phyloP scores from a whole-genome alignment of 2,329 filamentous ascomycete genomes.

The Orbilia oligospora region DNA sequence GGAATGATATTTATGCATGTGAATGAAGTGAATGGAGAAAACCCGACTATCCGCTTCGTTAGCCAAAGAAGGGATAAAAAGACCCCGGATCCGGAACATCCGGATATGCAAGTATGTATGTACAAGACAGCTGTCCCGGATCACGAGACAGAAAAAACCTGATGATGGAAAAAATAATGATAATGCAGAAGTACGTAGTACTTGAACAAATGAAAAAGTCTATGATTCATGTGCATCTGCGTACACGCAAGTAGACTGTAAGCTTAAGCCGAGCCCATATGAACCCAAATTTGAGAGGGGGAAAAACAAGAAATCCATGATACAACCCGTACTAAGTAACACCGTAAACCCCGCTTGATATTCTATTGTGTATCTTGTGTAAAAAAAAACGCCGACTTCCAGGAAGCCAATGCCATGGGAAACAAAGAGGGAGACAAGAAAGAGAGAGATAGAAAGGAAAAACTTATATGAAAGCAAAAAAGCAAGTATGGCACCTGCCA shows the following conservation, averaged over 20 bases:
- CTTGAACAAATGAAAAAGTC: conserved; percentile 11
- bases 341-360: conserved; percentile 16
- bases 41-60: not conserved
- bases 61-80: not conserved
- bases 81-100: conserved; percentile 6
- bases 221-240: conserved; percentile 6
- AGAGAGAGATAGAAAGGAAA: not conserved
- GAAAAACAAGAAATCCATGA: conserved; percentile 3
- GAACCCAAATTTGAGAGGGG: conserved; percentile 1
- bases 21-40: not conserved
- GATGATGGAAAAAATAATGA: not conserved
- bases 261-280: conserved; percentile 1
- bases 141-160: not conserved
- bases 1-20: conserved; percentile 18
- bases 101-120: conserved; percentile 21
- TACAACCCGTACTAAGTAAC: conserved; percentile 14
- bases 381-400: conserved; percentile 12
- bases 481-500: conserved; percentile 34
- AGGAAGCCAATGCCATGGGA: not conserved
- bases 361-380: conserved; percentile 20
- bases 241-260: not conserved
- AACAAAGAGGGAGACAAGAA: not conserved
- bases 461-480: conserved; percentile 23
- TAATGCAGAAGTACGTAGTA: not conserved
- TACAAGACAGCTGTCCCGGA: not conserved